Evolutionary conservation across 75 land plant species (phyloP), one percentile per base, ranked within the genome.

Genomic region (Pinus albicaulis): DNA sequence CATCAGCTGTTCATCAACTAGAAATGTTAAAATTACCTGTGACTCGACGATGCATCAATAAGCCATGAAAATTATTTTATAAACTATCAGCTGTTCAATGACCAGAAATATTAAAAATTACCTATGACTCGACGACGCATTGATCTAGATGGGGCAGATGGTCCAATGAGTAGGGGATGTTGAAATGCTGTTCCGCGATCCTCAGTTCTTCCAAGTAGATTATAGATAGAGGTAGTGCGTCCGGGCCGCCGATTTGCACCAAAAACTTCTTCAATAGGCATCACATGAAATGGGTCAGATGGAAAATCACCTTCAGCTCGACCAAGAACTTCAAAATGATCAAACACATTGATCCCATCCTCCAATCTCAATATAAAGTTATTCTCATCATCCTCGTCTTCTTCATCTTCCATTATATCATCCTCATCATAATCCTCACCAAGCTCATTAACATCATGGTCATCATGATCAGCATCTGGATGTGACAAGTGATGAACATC

Each of bases 401-500:
- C 95, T 53, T 90, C 95, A 73, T 93, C 91, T 38, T 97, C 98
- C 74, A 90, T 59, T n/a, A 98, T 85, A 65, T 96, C 99, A 69
- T 95, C 99, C 71, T 95, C 98, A 81, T 92, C 94, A 74, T 90
- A 94, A 52, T 95, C 99, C 72, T 97, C 99, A 79, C 92, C 97
- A 74, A 95, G 87, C 56, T 94, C 95, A 80, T 86, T 76, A 28
- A 85, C 87, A 48, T 48, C 84, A 77, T 94, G 95, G 80, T 97
- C 99, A 86, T 98, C 98, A 22, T 91, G 99, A 81, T 98, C 99
- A 63, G 94, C 91, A 66, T 98, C 99, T 61, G 98, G 90, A 73
- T 97, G 99, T 55, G 98, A 86, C 78, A 98, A 65, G 56, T 95
- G 98, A 81, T 89, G 93, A 15, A 82, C 92, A 68, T 92, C 99